phyloP scores from a whole-genome alignment of 2,329 filamentous ascomycete species.

The Cytospora leucostoma region DNA sequence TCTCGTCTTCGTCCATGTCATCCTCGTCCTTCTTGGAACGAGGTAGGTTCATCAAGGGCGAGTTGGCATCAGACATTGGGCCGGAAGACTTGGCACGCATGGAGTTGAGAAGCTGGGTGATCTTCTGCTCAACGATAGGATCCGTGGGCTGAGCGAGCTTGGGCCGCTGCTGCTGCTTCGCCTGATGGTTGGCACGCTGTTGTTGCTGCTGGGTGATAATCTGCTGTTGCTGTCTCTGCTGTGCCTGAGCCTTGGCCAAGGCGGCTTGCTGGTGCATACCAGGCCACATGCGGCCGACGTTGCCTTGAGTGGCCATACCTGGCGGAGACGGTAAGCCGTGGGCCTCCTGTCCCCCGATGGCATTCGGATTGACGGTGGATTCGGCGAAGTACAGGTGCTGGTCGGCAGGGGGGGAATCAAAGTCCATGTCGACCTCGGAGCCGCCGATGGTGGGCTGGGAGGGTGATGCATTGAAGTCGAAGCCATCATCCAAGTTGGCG shows the following conservation, averaged over 20 bases:
- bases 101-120: conserved; percentile 86
- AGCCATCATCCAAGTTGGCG: conserved; percentile 62
- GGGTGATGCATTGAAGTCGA: conserved; percentile 72
- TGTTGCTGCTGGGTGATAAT: conserved; percentile 61
- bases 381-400: conserved; percentile 64
- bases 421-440: conserved; percentile 70
- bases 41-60: conserved; percentile 65
- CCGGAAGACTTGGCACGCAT: conserved; percentile 75
- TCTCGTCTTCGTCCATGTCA: conserved; percentile 98
- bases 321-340: conserved; percentile 47
- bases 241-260: conserved; percentile 69
- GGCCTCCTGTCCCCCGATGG: conserved; percentile 65
- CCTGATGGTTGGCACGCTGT: conserved; percentile 44
- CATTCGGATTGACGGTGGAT: conserved; percentile 68
- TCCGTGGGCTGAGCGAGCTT: conserved; percentile 60
- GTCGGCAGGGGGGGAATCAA: conserved; percentile 58
- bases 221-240: conserved; percentile 68
- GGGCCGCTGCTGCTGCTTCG: conserved; percentile 46
- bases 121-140: conserved; percentile 84
- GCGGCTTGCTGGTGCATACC: conserved; percentile 93
- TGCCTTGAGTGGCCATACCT: conserved; percentile 49
- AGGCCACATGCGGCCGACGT: conserved; percentile 78
- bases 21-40: conserved; percentile 90
- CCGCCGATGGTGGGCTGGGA: conserved; percentile 61
- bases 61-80: conserved; percentile 50